Base-by-base conservation (phyloP, 2,329 filamentous ascomycete species). In the Colletotrichum falcatum region DNA sequence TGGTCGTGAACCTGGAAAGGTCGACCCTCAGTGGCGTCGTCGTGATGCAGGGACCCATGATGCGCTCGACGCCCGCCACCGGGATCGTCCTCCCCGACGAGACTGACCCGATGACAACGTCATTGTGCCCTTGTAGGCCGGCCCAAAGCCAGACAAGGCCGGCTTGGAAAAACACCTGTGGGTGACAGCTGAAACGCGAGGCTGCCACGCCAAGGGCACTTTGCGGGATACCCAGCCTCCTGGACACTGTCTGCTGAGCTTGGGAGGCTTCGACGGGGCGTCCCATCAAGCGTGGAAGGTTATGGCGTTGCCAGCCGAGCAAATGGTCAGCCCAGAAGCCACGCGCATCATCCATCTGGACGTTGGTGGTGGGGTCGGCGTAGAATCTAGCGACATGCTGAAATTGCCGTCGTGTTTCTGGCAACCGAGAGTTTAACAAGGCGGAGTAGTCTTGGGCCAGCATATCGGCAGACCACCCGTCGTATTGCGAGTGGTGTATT, bases 381-480 rank as follows among this genome's bases (percentile, higher is more conserved):
- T 89, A 84, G 73, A 87, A 88, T 1, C 81, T 77, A 0, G 88
- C 82, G n/a, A 97, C 80, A 0, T 86, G 76, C 0, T 84, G 81
- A 74, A 93, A 97, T 33, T 89, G 84, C 0, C 89, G 88, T 35
- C 90, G 84, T 1, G 74, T 51, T 0, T 73, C 46, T 1, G 81
- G 72, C 5, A 60, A 18, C 1, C 72, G 63, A 11, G 78, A 76
- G 35, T 61, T 60, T 0, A 92, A 75, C 1, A 92, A 73, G 0
- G 75, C 76, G 5, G 87, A 83, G 5, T 97, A 81, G 77, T 97
- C 94, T 33, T 86, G 82, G 18, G 93, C 75, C 0, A 97, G 80
- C 37, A 95, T 83, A 61, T 97, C 92, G 76, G 94, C 87, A 0
- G 94, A 95, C 95, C 95, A 98, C n/a, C 94, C 95, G 79, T 98